Base-by-base conservation (phyloP, 495 filamentous ascomycete genomes). In the Parmelia sp. region DNA sequence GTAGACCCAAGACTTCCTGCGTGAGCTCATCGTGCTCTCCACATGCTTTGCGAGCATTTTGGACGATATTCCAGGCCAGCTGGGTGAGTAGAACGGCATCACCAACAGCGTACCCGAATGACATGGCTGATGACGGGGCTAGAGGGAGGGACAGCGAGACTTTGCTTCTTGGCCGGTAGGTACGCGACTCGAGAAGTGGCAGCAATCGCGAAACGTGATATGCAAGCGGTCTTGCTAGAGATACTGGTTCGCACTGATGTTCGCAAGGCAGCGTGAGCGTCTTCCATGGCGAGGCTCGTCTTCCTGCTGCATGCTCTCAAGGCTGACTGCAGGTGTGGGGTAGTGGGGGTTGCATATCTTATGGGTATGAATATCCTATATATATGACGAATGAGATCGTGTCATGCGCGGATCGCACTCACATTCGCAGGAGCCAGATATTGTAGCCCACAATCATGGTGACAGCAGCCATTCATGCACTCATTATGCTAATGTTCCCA, bases 1-100 rank as follows among this genome's bases (percentile, higher is more conserved):
- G 74, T 25, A 86, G 69, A 64, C 69, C 70, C 65, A 74, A 75
- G 56, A 84, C 73, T 40, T 74, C 72, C 23, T 59, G 64, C 27
- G 63, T 71, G 15, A 74, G 71, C 60, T 75, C 73, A 66, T 69
- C 64, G 55, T 75, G 72, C 19, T 65, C 65, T 15, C 69, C 67
- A 39, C 69, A 69, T 8, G 71, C 71, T 37, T 66, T 58, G 4
- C 53, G 45, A 14, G 57, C 59, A 9, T 58, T 65, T n/a, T 65
- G 60, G 9, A 70, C 45, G 0, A 49, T 60, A 6, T 62, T 61
- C 61, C 49, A 65, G 14, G 65, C 71, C 19, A 73, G 63, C 21
- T 61, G 25, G 27, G 63, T 56, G 15, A 75, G 60, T 1, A 57
- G 23, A 11, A 67, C 23, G 11, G 70, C 59, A 58, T 74, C 73